Percentiles rank a stretch among this genome's conserved stretches.
These are phyloP conservation scores for Odontarrhena argentea DNA, from an alignment of 345 rosid species.

Conservation along the genomic window DNA sequence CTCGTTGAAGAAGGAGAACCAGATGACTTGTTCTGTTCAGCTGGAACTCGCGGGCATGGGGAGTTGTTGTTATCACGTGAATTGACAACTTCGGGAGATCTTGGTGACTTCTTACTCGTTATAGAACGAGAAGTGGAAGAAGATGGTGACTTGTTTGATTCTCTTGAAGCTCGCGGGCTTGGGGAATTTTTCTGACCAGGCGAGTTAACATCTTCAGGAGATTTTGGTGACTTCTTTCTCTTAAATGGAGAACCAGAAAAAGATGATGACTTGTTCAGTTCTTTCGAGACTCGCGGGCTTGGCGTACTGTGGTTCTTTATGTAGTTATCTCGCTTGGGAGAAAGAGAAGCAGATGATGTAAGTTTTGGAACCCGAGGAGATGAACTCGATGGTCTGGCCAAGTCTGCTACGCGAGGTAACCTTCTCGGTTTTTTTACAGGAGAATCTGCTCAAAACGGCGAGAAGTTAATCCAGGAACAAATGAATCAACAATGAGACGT, in stretches of 20 bases:
- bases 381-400: constrained; percentile 18
- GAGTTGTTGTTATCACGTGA: constrained; percentile 6
- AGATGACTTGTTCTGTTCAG: constrained; percentile 15
- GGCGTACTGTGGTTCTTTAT: constrained; percentile 11
- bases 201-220: constrained; percentile 17
- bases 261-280: constrained; percentile 7
- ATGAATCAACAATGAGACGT: constrained; percentile 15
- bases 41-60: background rate
- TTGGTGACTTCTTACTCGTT: constrained; percentile 23
- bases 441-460: constrained; percentile 24
- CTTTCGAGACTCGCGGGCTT: constrained; percentile 28
- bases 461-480: constrained; percentile 11
- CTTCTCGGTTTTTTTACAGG: constrained; percentile 26
- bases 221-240: constrained; percentile 27
- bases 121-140: constrained; percentile 15
- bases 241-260: constrained; percentile 5
- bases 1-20: background rate
- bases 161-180: constrained; percentile 24
- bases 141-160: constrained; percentile 12
- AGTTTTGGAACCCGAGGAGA: constrained; percentile 25
- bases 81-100: constrained; percentile 15
- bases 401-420: constrained; percentile 32
- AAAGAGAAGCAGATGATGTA: constrained; percentile 16
- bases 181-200: constrained; percentile 14
- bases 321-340: constrained; percentile 25